phyloP scores from a whole-genome alignment of 2,329 filamentous ascomycete species.

The Xylariaceae sp. region DNA sequence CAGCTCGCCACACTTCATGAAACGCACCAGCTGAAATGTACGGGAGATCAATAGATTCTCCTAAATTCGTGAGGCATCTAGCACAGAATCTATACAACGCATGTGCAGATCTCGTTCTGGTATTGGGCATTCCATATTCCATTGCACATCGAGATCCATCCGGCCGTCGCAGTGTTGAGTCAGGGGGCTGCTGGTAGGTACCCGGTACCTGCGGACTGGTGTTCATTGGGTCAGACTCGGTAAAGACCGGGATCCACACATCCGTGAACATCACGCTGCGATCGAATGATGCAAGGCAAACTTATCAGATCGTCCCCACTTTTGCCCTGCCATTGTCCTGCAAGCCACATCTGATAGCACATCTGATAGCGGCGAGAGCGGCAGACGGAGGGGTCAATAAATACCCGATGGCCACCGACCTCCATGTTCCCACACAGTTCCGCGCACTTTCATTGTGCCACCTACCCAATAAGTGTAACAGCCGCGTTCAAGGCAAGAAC shows the following conservation, averaged over 20 bases:
- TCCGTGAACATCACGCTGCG: background rate
- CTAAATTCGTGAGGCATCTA: no score
- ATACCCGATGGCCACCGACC: slow-evolving; percentile 11
- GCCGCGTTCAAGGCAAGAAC: background rate
- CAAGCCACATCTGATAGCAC: slow-evolving; percentile 27
- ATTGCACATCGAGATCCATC: no score
- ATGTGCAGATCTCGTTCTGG: background rate
- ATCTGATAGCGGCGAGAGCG: slow-evolving; percentile 8
- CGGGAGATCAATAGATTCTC: background rate
- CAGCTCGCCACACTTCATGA: background rate
- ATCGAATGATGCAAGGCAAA: background rate
- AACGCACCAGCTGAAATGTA: background rate
- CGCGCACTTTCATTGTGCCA: no score
- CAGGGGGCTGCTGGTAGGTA: background rate
- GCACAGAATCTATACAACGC: no score
- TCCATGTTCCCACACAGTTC: background rate
- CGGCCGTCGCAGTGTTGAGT: background rate
- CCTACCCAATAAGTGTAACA: background rate
- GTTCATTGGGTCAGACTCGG: background rate
- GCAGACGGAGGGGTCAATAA: slow-evolving; percentile 22
- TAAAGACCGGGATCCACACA: background rate
- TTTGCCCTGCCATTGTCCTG: slow-evolving; percentile 21
- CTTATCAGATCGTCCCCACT: slow-evolving; percentile 20
- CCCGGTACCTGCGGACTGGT: background rate
- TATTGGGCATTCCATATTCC: background rate